These are phyloP conservation scores for Phialophora expanda DNA, from an alignment of 2,329 filamentous ascomycete genomes.

Conservation along the genomic window DNA sequence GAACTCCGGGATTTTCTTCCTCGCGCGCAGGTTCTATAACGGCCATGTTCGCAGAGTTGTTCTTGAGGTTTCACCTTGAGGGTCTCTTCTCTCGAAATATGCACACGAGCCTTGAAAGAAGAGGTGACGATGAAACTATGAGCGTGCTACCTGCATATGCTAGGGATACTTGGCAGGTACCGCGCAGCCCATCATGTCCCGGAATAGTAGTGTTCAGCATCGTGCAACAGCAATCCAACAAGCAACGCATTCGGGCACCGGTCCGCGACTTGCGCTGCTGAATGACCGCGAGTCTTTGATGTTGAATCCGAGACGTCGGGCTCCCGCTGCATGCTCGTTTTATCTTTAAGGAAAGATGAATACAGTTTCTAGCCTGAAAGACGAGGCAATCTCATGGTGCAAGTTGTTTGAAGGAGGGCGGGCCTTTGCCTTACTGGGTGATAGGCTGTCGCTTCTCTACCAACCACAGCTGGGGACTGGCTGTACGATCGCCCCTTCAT, in stretches of 20 bases:
- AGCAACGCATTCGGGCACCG: neutral
- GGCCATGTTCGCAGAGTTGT: neutral
- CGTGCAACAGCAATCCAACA: neutral
- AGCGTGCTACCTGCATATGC: conserved; percentile 2
- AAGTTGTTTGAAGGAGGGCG: neutral
- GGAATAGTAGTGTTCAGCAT: neutral
- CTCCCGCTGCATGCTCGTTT: neutral
- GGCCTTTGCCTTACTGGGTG: neutral
- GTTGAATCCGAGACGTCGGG: neutral
- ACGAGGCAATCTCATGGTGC: neutral
- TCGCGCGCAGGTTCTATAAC: neutral
- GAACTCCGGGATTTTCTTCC: neutral
- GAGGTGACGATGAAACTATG: conserved; percentile 7
- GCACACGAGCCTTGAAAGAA: neutral
- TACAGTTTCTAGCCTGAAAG: no score
- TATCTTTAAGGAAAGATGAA: neutral
- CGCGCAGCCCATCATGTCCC: neutral
- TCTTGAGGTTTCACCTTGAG: neutral
- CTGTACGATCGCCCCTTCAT: conserved; percentile 30
- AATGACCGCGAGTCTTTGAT: neutral
- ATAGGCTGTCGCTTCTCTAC: conserved; percentile 15
- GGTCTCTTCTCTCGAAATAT: neutral
- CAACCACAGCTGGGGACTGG: conserved; percentile 22
- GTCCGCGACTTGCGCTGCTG: neutral
- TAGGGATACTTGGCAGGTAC: neutral